A percentile compares a stretch with the other conserved stretches of the same genome.
Conservation (phyloP, 345 rosid species). For the Ricinus communis region DNA sequence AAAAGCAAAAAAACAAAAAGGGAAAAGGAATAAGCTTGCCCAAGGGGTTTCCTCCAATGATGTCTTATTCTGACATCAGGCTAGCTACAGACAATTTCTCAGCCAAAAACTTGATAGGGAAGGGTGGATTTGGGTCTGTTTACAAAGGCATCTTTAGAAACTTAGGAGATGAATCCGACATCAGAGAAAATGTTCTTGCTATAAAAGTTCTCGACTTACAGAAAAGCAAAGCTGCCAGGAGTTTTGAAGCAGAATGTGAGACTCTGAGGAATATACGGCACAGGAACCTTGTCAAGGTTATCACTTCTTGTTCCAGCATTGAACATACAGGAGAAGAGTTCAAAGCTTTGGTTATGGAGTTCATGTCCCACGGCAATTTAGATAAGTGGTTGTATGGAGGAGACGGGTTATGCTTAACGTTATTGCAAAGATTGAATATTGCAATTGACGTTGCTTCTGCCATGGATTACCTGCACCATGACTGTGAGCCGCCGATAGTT, state of each 20-base stretch:
- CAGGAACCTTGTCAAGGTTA: slow-evolving; percentile 17
- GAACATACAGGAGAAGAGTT: slow-evolving; percentile 18
- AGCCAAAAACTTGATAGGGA: slow-evolving; percentile 9
- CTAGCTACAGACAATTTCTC: slow-evolving; percentile 16
- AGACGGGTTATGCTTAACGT: neutral
- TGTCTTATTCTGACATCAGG: neutral
- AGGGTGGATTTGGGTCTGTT: slow-evolving; percentile 11
- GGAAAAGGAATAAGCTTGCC: neutral
- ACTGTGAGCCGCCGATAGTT: slow-evolving; percentile 18
- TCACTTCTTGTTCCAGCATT: slow-evolving; percentile 24
- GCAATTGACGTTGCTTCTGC: slow-evolving; percentile 26
- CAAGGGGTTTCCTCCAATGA: neutral
- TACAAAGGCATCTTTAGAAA: slow-evolving; percentile 3
- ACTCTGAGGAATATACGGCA: slow-evolving; percentile 13
- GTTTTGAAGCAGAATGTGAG: slow-evolving; percentile 20
- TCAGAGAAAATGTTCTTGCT: slow-evolving; percentile 2
- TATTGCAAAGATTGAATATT: slow-evolving; percentile 25
- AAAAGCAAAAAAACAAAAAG: neutral
- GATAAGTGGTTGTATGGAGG: slow-evolving; percentile 21
- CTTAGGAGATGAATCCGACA: neutral
- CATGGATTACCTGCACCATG: slow-evolving; percentile 29
- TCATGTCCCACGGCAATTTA: slow-evolving; percentile 4
- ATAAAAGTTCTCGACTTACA: slow-evolving; percentile 10
- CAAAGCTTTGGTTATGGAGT: slow-evolving; percentile 14
- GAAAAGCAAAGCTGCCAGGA: slow-evolving; percentile 2